These are phyloP conservation scores for Vicia faba DNA, from an alignment of 306 rosid species.

Conservation along the genomic window DNA sequence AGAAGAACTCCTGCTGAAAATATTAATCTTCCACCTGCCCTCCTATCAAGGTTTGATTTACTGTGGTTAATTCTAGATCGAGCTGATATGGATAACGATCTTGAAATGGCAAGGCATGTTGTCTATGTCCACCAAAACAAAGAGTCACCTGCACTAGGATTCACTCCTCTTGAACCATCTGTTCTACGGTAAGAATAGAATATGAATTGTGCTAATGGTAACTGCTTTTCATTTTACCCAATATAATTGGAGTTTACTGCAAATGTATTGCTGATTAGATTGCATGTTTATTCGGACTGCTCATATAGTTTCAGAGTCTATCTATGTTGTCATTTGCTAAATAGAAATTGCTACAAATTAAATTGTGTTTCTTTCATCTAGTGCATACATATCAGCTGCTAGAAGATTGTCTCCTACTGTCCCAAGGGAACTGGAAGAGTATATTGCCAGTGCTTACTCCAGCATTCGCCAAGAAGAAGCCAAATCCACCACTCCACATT, in stretches of 20 bases:
- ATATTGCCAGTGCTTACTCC: constrained; percentile 90
- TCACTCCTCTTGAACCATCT: constrained; percentile 94
- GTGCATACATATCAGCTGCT: constrained; percentile 93
- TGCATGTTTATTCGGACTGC: constrained; percentile 21
- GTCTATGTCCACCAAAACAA: constrained; percentile 91
- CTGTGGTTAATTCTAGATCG: constrained; percentile 98
- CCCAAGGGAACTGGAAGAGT: constrained; percentile 87
- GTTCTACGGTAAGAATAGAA: constrained; percentile 73
- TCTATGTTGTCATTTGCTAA: constrained; percentile 14
- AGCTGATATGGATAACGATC: constrained; percentile 96
- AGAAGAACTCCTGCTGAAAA: constrained; percentile 98
- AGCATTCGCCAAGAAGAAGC: constrained; percentile 95
- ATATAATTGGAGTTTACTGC: constrained; percentile 9
- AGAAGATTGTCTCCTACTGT: constrained; percentile 87
- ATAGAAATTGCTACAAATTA: constrained; percentile 20
- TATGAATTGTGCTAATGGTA: not conserved
- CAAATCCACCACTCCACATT: constrained; percentile 82
- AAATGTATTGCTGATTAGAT: constrained; percentile 12
- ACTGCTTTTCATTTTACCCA: constrained; percentile 18
- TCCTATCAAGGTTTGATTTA: constrained; percentile 92
- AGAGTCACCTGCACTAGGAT: constrained; percentile 92
- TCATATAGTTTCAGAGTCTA: constrained; percentile 28
- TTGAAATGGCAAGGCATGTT: constrained; percentile 97
- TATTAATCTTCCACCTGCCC: constrained; percentile 96
- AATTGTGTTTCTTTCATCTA: constrained; percentile 38